phyloP scores from a whole-genome alignment of 768 basidiomycete species.

The Suillus luteus region DNA sequence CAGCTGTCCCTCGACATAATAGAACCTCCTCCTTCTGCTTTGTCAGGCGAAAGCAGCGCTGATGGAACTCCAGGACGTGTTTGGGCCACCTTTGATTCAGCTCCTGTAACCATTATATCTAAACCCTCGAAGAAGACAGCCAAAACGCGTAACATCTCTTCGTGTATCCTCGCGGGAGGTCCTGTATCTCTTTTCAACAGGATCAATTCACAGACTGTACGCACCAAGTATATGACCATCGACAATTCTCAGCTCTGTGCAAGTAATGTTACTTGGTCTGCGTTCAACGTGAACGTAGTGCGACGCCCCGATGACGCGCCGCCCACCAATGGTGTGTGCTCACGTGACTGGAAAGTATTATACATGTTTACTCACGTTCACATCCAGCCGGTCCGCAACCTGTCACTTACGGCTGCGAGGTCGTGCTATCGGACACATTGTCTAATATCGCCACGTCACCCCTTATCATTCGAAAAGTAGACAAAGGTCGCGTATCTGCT shows the following conservation, averaged over 20 bases:
- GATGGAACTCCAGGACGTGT: slow-evolving; percentile 56
- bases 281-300: slow-evolving; percentile 90
- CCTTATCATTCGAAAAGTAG: slow-evolving; percentile 88
- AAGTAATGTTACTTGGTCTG: slow-evolving; percentile 91
- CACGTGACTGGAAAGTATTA: slow-evolving; percentile 50
- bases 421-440: slow-evolving; percentile 80
- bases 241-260: slow-evolving; percentile 82
- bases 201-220: slow-evolving; percentile 95
- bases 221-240: slow-evolving; percentile 97
- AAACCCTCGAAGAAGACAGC: slow-evolving; percentile 98
- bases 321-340: slow-evolving; percentile 61
- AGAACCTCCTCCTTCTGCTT: slow-evolving; percentile 62
- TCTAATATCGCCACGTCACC: slow-evolving; percentile 87
- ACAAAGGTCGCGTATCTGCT: slow-evolving; percentile 83
- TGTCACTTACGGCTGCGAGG: slow-evolving; percentile 90
- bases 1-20: slow-evolving; percentile 83
- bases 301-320: slow-evolving; percentile 67
- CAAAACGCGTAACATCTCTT: slow-evolving; percentile 89
- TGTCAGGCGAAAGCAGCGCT: slow-evolving; percentile 39
- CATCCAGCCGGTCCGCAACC: slow-evolving; percentile 68
- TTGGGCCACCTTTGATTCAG: slow-evolving; percentile 92
- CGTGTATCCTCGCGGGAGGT: slow-evolving; percentile 86
- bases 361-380: slow-evolving; percentile 43
- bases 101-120: slow-evolving; percentile 92
- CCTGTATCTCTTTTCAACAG: slow-evolving; percentile 94